phyloP scores from a whole-genome alignment of 805 yeast genomes.

The Kodamaea neixiangensis region DNA sequence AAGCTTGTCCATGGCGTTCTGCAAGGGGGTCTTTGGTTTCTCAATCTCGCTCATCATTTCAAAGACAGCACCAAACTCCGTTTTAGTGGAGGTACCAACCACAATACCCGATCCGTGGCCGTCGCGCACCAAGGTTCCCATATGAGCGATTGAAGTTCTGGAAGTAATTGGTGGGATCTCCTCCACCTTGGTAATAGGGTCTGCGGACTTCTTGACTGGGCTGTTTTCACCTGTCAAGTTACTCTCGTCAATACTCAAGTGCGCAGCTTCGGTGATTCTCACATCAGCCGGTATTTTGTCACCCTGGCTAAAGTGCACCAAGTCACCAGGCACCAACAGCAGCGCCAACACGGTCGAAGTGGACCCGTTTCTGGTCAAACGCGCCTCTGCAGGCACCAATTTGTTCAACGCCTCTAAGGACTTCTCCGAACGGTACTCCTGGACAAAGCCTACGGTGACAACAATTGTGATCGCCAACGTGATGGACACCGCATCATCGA shows the following conservation, averaged over 20 bases:
- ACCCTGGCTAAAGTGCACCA: conserved; percentile 87
- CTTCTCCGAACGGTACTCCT: conserved; percentile 94
- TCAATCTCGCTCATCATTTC: conserved; percentile 94
- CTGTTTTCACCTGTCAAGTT: conserved; percentile 93
- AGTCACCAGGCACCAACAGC: conserved; percentile 91
- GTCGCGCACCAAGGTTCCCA: conserved; percentile 97
- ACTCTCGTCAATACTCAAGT: conserved; percentile 86
- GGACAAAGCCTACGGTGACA: conserved; percentile 95
- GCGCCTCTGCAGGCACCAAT: conserved; percentile 96
- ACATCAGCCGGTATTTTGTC: conserved; percentile 97
- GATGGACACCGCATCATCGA: conserved; percentile 93
- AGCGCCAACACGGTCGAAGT: conserved; percentile 84
- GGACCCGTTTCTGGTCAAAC: conserved; percentile 78
- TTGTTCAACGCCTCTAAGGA: conserved; percentile 90
- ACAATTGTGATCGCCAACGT: conserved; percentile 91
- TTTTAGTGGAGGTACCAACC: conserved; percentile 82
- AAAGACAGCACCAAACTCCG: conserved; percentile 93
- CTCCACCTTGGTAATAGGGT: conserved; percentile 37
- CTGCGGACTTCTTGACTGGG: conserved; percentile 71
- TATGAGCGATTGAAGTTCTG: conserved; percentile 79
- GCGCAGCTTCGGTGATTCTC: conserved; percentile 75
- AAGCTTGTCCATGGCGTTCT: conserved; percentile 90
- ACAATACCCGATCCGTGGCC: conserved; percentile 96
- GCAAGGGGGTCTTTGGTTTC: conserved; percentile 97
- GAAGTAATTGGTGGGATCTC: conserved; percentile 58